A percentile compares a stretch with the other conserved stretches of the same genome.
phyloP scores from a whole-genome alignment of 495 filamentous ascomycete genomes.

The Terfezia boudieri region DNA sequence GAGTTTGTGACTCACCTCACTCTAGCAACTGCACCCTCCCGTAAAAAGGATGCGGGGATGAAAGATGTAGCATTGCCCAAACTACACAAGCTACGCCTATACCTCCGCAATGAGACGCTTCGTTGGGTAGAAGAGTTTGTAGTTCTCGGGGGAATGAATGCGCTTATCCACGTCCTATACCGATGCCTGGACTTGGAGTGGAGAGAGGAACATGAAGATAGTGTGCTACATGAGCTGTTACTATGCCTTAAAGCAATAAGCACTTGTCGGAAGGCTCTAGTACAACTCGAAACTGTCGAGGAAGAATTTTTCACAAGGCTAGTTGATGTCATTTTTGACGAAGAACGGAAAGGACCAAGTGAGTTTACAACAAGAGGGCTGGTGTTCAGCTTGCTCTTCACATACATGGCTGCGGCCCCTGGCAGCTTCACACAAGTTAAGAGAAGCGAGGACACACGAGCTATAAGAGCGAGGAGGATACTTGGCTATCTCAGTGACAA shows the following conservation, averaged over 20 bases:
- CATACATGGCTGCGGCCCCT: slow-evolving; percentile 42
- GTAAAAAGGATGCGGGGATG: slow-evolving; percentile 17
- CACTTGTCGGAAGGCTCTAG: slow-evolving; percentile 65
- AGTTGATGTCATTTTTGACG: slow-evolving; percentile 75
- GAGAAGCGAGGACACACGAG: slow-evolving; percentile 20
- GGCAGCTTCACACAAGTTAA: slow-evolving; percentile 29
- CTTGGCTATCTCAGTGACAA: slow-evolving; percentile 67
- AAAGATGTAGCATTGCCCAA: slow-evolving; percentile 73
- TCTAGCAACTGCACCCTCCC: slow-evolving; percentile 20
- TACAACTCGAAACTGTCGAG: slow-evolving; percentile 61
- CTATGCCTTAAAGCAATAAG: slow-evolving; percentile 88
- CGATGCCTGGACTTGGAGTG: slow-evolving; percentile 88
- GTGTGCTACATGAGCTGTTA: slow-evolving; percentile 71
- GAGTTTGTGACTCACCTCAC: slow-evolving; percentile 23
- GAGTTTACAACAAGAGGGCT: slow-evolving; percentile 84
- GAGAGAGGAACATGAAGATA: slow-evolving; percentile 95
- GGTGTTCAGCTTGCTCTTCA: slow-evolving; percentile 67
- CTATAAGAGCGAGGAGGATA: slow-evolving; percentile 33
- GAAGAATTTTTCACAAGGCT: slow-evolving; percentile 65
- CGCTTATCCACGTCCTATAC: slow-evolving; percentile 65
- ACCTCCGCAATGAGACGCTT: slow-evolving; percentile 84
- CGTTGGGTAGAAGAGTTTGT: slow-evolving; percentile 88
- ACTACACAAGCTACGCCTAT: slow-evolving; percentile 73
- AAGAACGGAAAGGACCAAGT: slow-evolving; percentile 88
- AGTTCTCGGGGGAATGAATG: slow-evolving; percentile 69